Base-by-base conservation (phyloP, 106 monocot genomes). In the Dendrobium catenatum region DNA sequence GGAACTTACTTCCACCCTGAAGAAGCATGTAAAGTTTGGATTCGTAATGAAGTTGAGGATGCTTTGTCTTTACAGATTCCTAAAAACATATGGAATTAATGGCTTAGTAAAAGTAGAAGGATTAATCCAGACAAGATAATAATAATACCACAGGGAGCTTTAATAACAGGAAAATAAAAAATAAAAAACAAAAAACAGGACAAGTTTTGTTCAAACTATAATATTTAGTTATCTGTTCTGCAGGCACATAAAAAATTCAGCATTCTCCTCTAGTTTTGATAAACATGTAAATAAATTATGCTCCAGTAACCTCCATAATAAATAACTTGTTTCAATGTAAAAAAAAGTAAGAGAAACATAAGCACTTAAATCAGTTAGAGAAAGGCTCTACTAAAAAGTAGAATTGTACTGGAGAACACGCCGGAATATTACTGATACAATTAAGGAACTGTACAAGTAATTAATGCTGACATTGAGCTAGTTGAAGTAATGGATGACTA, bases 21-120 rank as follows among this genome's bases (percentile, higher is more conserved):
- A 90, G 85, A 87, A 90, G 73, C 51, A 83, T 77, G 48, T 90
- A 90, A 43, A 90, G 47, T 77, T 87, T 90, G 19, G 90, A 90
- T 67, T 83, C 83, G 58, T 83, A 83, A 37, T 83, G 83, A 72
- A 83, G 83, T 42, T 83, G 83, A 56, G 83, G 83, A 78, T 83
- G 83, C 42, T 83, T 83, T 3, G 83, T 73, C 44, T 87, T 80
- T 37, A 80, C 83, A 46, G 83, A 37, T 79, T 90, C 90, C 90
- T 90, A 77, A 48, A 42, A 66, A 26, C 64, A 66, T 26, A 26
- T 66, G 22, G 26, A 58, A 20, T 20, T 8, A 0, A 51, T 51
- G 26, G 26, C 26, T 66, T 9, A 66, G n/a, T 26, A 51, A 26
- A 66, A 26, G 9, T 9, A 10, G n/a, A n/a, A 66, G 24, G 3